Evolutionary conservation across 2,329 filamentous ascomycete species (phyloP), one percentile per base, ranked within the genome.

Genomic region (Hymenoscyphus salicellus): DNA sequence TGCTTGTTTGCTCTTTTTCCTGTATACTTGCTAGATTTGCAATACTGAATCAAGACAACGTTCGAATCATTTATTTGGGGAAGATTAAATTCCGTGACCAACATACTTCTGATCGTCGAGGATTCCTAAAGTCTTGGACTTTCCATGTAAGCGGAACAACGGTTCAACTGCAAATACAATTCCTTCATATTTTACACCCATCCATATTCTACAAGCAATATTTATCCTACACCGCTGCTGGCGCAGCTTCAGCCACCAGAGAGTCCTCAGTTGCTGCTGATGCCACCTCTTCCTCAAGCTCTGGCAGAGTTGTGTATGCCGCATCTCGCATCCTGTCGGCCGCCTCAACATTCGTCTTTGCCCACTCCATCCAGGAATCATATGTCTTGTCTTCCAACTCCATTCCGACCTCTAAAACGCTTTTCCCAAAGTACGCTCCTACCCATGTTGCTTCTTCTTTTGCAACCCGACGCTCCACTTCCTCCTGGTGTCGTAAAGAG

Each of bases 381-480:
- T 88, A 96, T 66, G 87, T 82, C 71, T 84, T 79, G 78, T 96
- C 88, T 79, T 99, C 95, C 61, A 97, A 82, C 67, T 88, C 81
- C 86, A 95, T 91, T 69, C 91, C 88, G 63, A 96, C 82, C 66
- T 96, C 89, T 60, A 93, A 76, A 65, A 85, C 83, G 52, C 86
- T 83, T 77, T 89, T 90, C 76, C 92, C 92, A 76, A 98, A 98
- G 82, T 92, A 92, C 60, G 93, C 93, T 61, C 95, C 95, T 5
- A 90, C 89, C 72, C 90, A 86, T 68, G 88, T 82, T 32, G 95
- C 94, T 79, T 99, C 95, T 79, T 99, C 95, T 59, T 87, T 83
- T 7, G 94, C 91, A 65, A 99, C 84, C 71, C 93, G 88, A 71
- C 86, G 84, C 79, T 94, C 88, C 58, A 97, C 85, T 69, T 97